Conservation (phyloP, 257 asterid genomes). For the Przewalskia tangutica region DNA sequence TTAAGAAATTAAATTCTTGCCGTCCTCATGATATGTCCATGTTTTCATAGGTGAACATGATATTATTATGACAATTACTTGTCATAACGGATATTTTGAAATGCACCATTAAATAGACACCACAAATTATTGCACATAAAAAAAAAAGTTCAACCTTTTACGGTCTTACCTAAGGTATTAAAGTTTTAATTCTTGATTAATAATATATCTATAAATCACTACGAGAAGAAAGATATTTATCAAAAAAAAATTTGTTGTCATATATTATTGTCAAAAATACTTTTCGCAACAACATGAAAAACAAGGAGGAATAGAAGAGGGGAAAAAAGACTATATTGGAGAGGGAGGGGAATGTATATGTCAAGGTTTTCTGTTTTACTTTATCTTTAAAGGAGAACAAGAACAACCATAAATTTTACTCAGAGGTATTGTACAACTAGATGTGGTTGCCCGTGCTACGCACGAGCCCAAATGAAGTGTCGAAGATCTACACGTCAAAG, state of each 20-base stretch:
- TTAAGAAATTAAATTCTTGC: not conserved
- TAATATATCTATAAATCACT: too few species aligned
- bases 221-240: too few species aligned
- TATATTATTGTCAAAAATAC: too few species aligned
- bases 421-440: not conserved
- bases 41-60: not conserved
- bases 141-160: not conserved
- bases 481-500: too few species aligned
- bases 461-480: too few species aligned
- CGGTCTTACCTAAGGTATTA: not conserved
- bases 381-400: not conserved
- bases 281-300: too few species aligned
- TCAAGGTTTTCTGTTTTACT: not conserved
- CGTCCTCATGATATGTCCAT: constrained; percentile 3
- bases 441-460: too few species aligned
- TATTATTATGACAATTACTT: not conserved
- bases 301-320: too few species aligned
- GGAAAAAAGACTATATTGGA: not conserved
- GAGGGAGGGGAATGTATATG: not conserved
- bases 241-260: too few species aligned
- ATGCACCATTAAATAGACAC: not conserved
- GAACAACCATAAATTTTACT: not conserved
- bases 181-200: not conserved
- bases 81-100: not conserved
- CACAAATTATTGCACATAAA: not conserved